These are phyloP conservation scores for Curvularia lunata DNA, from an alignment of 2,329 filamentous ascomycete genomes.

Conservation along the genomic window DNA sequence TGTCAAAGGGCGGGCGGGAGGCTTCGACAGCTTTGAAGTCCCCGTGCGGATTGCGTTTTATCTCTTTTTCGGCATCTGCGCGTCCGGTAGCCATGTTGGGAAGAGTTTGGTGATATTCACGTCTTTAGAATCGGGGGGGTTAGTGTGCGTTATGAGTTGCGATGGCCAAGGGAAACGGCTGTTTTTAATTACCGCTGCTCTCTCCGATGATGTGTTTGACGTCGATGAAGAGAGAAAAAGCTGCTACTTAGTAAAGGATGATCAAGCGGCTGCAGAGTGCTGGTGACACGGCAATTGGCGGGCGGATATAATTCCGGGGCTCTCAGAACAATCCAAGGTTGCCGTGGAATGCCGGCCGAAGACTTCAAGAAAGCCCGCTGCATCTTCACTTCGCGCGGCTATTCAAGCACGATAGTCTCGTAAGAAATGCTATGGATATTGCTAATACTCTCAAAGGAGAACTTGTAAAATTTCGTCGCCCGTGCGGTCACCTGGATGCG, in stretches of 20 bases:
- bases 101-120: background rate
- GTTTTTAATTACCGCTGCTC: background rate
- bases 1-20: slow-evolving; percentile 67
- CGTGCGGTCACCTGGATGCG: slow-evolving; percentile 19
- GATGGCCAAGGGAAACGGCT: background rate
- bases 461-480: background rate
- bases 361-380: background rate
- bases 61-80: slow-evolving; percentile 54
- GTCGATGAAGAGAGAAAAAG: background rate
- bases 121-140: background rate
- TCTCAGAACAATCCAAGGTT: slow-evolving; percentile 6
- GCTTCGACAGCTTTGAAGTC: slow-evolving; percentile 78
- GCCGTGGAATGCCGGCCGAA: slow-evolving; percentile 16
- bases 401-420: background rate
- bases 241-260: slow-evolving; percentile 4
- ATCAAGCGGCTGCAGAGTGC: slow-evolving; percentile 8
- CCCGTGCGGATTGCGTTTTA: slow-evolving; percentile 70
- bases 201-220: background rate
- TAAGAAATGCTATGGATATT: background rate
- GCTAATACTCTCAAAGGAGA: background rate
- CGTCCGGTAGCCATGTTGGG: slow-evolving; percentile 37
- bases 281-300: slow-evolving; percentile 22
- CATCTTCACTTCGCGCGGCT: background rate
- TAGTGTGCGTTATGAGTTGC: background rate
- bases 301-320: slow-evolving; percentile 31